Percentiles rank a stretch among this genome's conserved stretches.
These are phyloP conservation scores for Quercus berberidifolia DNA, from an alignment of 306 rosid species.

Conservation along the genomic window DNA sequence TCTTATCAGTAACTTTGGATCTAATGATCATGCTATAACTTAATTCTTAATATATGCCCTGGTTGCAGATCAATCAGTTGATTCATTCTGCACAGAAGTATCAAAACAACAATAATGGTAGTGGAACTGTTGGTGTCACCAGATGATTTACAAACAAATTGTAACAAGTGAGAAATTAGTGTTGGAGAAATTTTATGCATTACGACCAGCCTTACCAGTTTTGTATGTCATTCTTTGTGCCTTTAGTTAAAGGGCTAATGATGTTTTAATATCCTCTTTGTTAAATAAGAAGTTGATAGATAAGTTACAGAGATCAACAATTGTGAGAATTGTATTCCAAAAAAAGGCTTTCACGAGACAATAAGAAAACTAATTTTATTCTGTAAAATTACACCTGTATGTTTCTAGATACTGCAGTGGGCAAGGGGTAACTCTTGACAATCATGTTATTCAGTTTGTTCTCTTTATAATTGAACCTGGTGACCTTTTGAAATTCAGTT, in stretches of 20 bases:
- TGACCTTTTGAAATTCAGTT: neutral
- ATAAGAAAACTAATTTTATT: neutral
- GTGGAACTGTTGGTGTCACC: constrained; percentile 5
- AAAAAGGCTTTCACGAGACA: neutral
- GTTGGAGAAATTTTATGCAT: neutral
- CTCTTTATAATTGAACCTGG: neutral
- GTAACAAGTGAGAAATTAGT: constrained; percentile 17
- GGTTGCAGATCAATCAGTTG: constrained; percentile 29
- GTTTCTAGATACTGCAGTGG: neutral
- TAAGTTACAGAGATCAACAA: neutral
- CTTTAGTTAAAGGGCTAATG: neutral
- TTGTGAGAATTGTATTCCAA: neutral
- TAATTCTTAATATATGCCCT: neutral
- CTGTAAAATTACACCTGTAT: too few relatives aligned
- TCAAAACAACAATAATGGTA: constrained; percentile 6
- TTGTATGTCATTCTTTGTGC: neutral
- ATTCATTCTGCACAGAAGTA: constrained; percentile 25
- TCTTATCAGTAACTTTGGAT: neutral
- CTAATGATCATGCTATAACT: neutral
- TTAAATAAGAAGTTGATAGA: neutral
- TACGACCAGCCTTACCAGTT: neutral
- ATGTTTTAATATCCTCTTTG: neutral
- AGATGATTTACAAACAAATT: constrained; percentile 7
- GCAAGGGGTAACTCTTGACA: neutral
- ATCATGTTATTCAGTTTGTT: neutral